Conservation (phyloP, 2,329 filamentous ascomycete species). For the Herpotrichia juniperi region DNA sequence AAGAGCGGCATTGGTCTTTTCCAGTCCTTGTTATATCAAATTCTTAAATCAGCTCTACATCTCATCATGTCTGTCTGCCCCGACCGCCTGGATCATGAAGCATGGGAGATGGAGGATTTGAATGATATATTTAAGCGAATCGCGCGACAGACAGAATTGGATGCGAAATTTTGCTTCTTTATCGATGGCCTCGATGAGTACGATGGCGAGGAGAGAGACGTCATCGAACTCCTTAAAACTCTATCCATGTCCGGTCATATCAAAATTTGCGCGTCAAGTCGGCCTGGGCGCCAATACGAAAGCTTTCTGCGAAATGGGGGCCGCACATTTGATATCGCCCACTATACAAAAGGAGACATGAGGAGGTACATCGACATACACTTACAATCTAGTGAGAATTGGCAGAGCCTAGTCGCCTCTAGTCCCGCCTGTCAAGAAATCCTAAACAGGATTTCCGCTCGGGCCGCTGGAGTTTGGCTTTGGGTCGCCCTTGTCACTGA, state of each 20-base stretch:
- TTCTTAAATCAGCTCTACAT: conserved; percentile 4
- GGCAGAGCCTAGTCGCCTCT: not conserved
- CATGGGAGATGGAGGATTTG: conserved; percentile 10
- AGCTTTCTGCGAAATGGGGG: conserved; percentile 5
- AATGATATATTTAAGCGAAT: conserved; percentile 8
- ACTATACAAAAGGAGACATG: conserved; percentile 21
- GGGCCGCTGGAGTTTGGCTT: conserved; percentile 16
- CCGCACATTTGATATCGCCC: conserved; percentile 10
- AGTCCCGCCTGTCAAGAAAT: conserved; percentile 4
- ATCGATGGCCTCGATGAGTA: conserved; percentile 21
- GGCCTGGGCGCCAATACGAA: conserved; percentile 18
- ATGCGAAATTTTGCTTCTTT: conserved; percentile 19
- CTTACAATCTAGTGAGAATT: not conserved
- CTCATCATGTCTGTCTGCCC: conserved; percentile 10
- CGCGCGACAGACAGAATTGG: not conserved
- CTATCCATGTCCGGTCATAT: conserved; percentile 9
- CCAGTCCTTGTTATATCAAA: conserved; percentile 15
- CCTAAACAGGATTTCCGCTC: conserved; percentile 5
- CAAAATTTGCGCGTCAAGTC: conserved; percentile 28
- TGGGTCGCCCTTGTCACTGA: conserved; percentile 18
- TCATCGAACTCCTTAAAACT: conserved; percentile 14
- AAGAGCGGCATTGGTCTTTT: conserved; percentile 14
- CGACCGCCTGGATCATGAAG: conserved; percentile 10
- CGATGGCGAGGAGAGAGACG: conserved; percentile 14
- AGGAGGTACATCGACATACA: conserved; percentile 6